These are phyloP conservation scores for Viola odorata DNA, from an alignment of 345 rosid genomes.

Conservation along the genomic window DNA sequence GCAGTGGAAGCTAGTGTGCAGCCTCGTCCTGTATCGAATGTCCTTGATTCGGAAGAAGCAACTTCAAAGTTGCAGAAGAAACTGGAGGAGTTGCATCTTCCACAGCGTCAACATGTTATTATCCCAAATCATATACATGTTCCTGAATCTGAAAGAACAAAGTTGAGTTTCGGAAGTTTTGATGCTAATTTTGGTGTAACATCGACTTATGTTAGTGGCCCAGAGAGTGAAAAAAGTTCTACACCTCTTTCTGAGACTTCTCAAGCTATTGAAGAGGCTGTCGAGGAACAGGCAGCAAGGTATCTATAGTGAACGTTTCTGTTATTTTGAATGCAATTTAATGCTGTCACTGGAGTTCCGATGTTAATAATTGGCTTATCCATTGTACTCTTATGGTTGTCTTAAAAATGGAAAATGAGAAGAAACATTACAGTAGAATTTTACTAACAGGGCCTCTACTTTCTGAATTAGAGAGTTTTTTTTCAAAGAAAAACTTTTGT, in stretches of 20 bases:
- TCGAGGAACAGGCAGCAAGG: constrained; percentile 60
- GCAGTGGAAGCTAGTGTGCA: constrained; percentile 42
- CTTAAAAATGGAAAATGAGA: too few relatives aligned
- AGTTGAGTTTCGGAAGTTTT: constrained; percentile 92
- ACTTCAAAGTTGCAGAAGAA: constrained; percentile 60
- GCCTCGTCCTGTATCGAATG: constrained; percentile 30
- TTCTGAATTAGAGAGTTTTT: too few relatives aligned
- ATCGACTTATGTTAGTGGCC: constrained; percentile 28
- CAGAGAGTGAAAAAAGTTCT: constrained; percentile 64
- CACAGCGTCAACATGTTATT: constrained; percentile 83
- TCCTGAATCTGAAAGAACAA: constrained; percentile 85
- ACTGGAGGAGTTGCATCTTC: constrained; percentile 66
- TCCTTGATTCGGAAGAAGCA: constrained; percentile 49
- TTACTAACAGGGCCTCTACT: too few relatives aligned
- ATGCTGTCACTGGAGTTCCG: too few relatives aligned
- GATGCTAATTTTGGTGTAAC: constrained; percentile 66
- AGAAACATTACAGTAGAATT: too few relatives aligned
- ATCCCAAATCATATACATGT: constrained; percentile 87
- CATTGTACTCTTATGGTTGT: too few relatives aligned
- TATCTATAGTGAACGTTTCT: not conserved
- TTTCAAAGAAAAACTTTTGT: too few relatives aligned
- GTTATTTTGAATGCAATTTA: too few relatives aligned
- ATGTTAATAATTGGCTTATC: too few relatives aligned
- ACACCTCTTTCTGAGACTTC: constrained; percentile 57
- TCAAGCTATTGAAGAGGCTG: constrained; percentile 46